Evolutionary conservation across 1,284 basidiomycete genomes (phyloP), one percentile per base, ranked within the genome.

Genomic region (Dichomitus squalens): DNA sequence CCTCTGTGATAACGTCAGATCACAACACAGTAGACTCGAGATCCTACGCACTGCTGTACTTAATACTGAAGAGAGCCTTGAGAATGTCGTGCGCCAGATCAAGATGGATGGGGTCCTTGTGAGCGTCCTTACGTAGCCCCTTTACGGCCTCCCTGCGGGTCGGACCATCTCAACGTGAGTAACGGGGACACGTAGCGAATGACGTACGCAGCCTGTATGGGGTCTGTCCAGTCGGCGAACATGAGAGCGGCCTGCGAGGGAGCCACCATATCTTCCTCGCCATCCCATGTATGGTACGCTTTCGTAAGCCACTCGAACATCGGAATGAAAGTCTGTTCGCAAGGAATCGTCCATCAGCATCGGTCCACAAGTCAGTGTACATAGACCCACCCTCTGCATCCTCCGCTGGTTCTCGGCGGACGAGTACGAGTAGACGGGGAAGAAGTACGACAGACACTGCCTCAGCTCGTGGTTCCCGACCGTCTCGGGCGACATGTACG

Each of bases 381-480:
- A 27, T 7, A 11, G 4, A 62, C 81, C 58, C 55, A 94, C 94
- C 64, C 86, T 82, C 66, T 88, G 87, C 81, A 96, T 86, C 23
- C 86, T 79, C 11, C 82, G 76, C 76, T 98, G 96, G 69, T 98
- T 96, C 16, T 72, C 73, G 2, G 86, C 75, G 0, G 91, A 90
- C 1, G 94, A 93, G 72, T 92, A 96, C 72, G 93, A 94, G 71
- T 93, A 98, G 0, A 95, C 88, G 0, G 95, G 95, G 75, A 99
- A 89, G 79, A 98, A 98, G 75, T 98, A 98, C 18, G 94, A 90
- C 25, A 99, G 77, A 70, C 95, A 98, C 73, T 98, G 96, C 53
- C 95, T 81, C 29, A 98, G 77, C 60, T 94, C 85, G 67, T 92
- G 90, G 69, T 98, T 98, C 38, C 88, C 84, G 12, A 79, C 80